These are phyloP conservation scores for Umbelopsis vinacea DNA, from an alignment of 192 early-diverging fungal species.

Conservation along the genomic window DNA sequence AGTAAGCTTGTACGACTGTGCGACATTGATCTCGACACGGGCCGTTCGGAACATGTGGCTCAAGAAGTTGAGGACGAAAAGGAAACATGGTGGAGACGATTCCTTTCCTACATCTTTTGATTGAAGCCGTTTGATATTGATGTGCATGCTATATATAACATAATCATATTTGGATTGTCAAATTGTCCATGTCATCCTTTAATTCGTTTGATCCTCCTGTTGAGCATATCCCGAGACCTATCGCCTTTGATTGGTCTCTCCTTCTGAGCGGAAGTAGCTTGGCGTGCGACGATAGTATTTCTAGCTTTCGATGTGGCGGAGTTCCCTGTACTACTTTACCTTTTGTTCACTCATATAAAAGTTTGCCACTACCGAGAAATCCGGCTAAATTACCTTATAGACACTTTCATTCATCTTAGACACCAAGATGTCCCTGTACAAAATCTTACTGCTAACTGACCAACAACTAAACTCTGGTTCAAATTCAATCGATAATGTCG, in stretches of 20 bases:
- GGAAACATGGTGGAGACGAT: background rate
- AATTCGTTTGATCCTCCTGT: too few species aligned
- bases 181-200: too few species aligned
- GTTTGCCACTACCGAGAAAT: too few species aligned
- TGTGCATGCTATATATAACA: too few species aligned
- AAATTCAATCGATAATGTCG: background rate
- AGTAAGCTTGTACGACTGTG: conserved; percentile 35
- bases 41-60: background rate
- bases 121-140: background rate
- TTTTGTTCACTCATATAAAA: background rate
- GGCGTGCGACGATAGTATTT: too few species aligned
- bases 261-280: too few species aligned
- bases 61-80: background rate
- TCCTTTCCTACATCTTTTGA: background rate
- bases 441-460: background rate
- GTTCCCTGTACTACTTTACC: background rate
- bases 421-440: background rate
- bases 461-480: background rate
- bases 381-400: background rate
- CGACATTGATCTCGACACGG: conserved; percentile 34
- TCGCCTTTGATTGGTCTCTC: too few species aligned
- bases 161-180: too few species aligned
- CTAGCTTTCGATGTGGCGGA: too few species aligned
- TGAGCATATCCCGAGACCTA: too few species aligned
- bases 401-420: too few species aligned